Evolutionary conservation across 2,329 filamentous ascomycete genomes (phyloP).

Genomic region (Cordyceps militaris): DNA sequence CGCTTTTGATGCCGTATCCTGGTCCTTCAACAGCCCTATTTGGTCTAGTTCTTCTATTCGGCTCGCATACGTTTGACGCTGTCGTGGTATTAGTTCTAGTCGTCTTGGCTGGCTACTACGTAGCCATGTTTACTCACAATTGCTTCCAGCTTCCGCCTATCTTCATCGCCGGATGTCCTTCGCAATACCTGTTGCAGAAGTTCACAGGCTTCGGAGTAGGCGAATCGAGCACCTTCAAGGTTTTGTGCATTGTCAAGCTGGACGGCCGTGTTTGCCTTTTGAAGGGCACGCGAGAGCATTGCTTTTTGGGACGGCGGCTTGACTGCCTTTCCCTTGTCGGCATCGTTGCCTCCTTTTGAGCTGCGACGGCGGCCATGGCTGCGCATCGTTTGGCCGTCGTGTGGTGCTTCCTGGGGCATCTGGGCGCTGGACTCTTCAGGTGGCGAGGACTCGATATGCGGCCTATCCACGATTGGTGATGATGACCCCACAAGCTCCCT

Average conservation of each 20-base stretch:
- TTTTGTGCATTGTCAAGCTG: constrained; percentile 94
- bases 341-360: constrained; percentile 27
- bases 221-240: constrained; percentile 81
- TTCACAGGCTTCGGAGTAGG: constrained; percentile 85
- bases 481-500: constrained; percentile 7
- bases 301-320: constrained; percentile 73
- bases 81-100: constrained; percentile 13
- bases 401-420: constrained; percentile 1
- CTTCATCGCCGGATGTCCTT: constrained; percentile 76
- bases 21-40: constrained; percentile 48
- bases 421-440: not conserved
- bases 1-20: constrained; percentile 57
- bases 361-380: constrained; percentile 28
- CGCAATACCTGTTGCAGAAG: constrained; percentile 82
- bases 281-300: constrained; percentile 91
- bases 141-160: constrained; percentile 82
- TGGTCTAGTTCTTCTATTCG: constrained; percentile 81
- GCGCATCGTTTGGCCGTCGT: constrained; percentile 11
- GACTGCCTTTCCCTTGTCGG: constrained; percentile 20
- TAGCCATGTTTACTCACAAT: constrained; percentile 58
- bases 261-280: constrained; percentile 94
- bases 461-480: not conserved
- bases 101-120: not conserved
- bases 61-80: constrained; percentile 85
- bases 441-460: not conserved